Evolutionary conservation across 495 filamentous ascomycete species (phyloP).

Genomic region (Massariosphaeria phaeospora): DNA sequence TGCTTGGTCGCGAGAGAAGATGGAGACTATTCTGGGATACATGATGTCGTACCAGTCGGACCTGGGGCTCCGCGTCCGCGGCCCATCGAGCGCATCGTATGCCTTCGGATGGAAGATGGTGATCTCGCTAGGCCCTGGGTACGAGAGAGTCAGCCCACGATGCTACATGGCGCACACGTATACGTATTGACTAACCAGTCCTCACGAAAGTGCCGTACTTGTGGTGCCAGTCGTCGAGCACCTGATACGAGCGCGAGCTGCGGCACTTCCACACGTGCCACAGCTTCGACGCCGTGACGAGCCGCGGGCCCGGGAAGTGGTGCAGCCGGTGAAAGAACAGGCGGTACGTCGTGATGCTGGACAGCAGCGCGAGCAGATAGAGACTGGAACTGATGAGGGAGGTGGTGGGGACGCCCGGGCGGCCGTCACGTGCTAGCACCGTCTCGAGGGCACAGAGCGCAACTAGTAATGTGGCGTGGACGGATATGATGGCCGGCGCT

Average conservation of each 20-base stretch:
- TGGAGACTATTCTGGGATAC: background rate
- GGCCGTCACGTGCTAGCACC: too few species aligned
- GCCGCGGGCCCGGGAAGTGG: conserved; percentile 2
- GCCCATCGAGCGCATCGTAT: background rate
- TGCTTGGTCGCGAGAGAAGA: background rate
- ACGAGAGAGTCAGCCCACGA: background rate
- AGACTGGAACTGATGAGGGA: too few species aligned
- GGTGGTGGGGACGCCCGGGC: too few species aligned
- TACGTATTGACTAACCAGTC: conserved; percentile 6
- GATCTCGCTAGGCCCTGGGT: conserved; percentile 11
- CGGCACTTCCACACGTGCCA: conserved; percentile 7
- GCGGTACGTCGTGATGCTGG: conserved; percentile 8
- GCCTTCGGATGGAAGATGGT: background rate
- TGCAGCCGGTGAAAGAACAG: conserved; percentile 15
- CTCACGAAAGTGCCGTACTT: conserved; percentile 19
- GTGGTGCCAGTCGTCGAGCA: background rate
- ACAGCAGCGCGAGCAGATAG: background rate
- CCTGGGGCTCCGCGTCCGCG: background rate
- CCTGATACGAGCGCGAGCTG: background rate
- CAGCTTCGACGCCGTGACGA: conserved; percentile 6
- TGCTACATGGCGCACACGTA: background rate
- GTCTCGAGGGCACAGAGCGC: background rate
- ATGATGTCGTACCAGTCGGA: conserved; percentile 16
- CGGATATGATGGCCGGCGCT: background rate
- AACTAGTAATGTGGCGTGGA: background rate